phyloP scores from a whole-genome alignment of 169 alveolate genomes.

The Cryptosporidium bovis region DNA sequence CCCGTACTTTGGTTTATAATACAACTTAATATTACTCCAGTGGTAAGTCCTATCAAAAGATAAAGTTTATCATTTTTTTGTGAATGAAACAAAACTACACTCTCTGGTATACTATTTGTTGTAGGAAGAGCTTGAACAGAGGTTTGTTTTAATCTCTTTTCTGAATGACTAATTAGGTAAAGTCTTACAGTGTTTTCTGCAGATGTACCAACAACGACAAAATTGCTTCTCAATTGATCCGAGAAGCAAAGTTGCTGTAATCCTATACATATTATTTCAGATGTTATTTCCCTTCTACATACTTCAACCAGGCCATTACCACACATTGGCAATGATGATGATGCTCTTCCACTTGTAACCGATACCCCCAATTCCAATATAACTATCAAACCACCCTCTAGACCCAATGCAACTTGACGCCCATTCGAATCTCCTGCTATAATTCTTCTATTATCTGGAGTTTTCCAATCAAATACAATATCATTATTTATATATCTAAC shows the following conservation, averaged over 20 bases:
- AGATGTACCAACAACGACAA: slow-evolving; percentile 94
- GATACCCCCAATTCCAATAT: slow-evolving; percentile 76
- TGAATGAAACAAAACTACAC: slow-evolving; percentile 34
- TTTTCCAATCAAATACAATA: slow-evolving; percentile 83
- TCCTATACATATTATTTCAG: slow-evolving; percentile 86
- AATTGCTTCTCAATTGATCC: slow-evolving; percentile 91
- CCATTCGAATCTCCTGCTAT: slow-evolving; percentile 91
- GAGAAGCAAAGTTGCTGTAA: slow-evolving; percentile 89
- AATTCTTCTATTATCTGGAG: slow-evolving; percentile 87
- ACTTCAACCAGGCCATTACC: slow-evolving; percentile 31
- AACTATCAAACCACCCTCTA: slow-evolving; percentile 73
- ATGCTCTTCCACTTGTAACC: slow-evolving; percentile 55
- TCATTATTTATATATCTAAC: slow-evolving; percentile 87
- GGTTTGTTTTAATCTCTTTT: slow-evolving; percentile 88
- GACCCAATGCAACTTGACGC: slow-evolving; percentile 91
- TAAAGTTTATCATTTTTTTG: slow-evolving; percentile 78
- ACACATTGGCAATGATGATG: slow-evolving; percentile 38
- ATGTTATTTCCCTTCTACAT: slow-evolving; percentile 77
- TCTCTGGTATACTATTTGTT: slow-evolving; percentile 76
- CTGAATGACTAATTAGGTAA: slow-evolving; percentile 91
- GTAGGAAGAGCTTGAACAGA: slow-evolving; percentile 92
- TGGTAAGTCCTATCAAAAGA: slow-evolving; percentile 95
- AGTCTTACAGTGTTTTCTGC: slow-evolving; percentile 93
- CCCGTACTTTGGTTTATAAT: slow-evolving; percentile 94
- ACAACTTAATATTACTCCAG: slow-evolving; percentile 95